Evolutionary conservation across 805 yeast species (phyloP), one percentile per base, ranked within the genome.

Genomic region (Pichia thaimueangensis): DNA sequence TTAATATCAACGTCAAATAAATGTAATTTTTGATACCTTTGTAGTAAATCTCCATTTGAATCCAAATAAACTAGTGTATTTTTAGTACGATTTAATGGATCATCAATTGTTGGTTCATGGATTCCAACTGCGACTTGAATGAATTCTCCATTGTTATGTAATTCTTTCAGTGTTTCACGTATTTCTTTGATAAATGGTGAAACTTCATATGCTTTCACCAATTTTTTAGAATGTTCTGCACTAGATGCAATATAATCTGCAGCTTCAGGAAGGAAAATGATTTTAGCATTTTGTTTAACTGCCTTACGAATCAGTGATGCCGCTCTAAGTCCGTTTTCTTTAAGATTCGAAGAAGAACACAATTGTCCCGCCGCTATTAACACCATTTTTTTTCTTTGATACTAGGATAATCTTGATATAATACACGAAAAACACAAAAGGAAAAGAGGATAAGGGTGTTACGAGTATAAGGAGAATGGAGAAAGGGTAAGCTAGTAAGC

Each of bases 261-360:
- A 0, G 97, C 97, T 59, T 91, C 98, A 2, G 97, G 97, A 35
- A 91, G 71, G 56, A 93, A 87, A 5, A 93, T 67, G 3, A 86
- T 77, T 48, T 73, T 69, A 12, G 83, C 88, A 4, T 81, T 74
- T 13, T 69, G 57, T 2, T 62, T 63, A 0, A 82, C 72, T 0
- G 97, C 95, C 40, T 68, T 62, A n/a, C 64, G 58, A 15, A 91
- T 78, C 29, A 89, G 66, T 24, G 67, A 67, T 11, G 74, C 70
- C 0, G 81, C 94, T 1, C 70, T 63, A 8, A 64, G 52, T 5
- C 86, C 80, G 51, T 91, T 91, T 19, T 68, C 69, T 2, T 62
- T 55, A 21, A 87, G 59, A 30, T 73, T 74, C 1, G 84, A 68
- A 0, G 89, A 75, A 0, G 96, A 83, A 50, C 89, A 80, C 45